A percentile compares a stretch with the other conserved stretches of the same genome.
These are phyloP conservation scores for Lodderomyces oxycetoniae DNA, from an alignment of 1,139 yeast species.

Conservation along the genomic window DNA sequence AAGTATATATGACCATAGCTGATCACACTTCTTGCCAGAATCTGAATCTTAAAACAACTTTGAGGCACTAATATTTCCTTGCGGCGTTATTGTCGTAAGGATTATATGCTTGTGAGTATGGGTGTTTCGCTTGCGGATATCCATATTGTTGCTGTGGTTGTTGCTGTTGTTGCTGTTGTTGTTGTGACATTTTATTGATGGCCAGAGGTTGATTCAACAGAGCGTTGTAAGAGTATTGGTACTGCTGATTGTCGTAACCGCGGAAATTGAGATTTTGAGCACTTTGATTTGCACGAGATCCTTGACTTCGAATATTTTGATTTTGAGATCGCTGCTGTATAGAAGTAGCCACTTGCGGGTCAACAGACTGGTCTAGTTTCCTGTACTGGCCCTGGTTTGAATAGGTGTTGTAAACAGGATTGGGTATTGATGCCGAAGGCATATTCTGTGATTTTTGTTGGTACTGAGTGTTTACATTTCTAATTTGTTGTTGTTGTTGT, in stretches of 20 bases:
- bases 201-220: neutral
- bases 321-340: conserved; percentile 3
- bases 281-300: neutral
- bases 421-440: conserved; percentile 5
- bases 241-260: conserved; percentile 12
- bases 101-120: conserved; percentile 8
- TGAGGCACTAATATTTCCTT: conserved; percentile 12
- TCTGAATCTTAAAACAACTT: too few relatives aligned
- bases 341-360: conserved; percentile 4
- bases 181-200: conserved; percentile 2
- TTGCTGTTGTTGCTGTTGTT: too few relatives aligned
- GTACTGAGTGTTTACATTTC: too few relatives aligned
- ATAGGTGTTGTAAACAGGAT: conserved; percentile 7
- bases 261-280: conserved; percentile 6
- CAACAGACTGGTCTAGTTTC: too few relatives aligned
- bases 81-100: conserved; percentile 10
- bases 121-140: conserved; percentile 7
- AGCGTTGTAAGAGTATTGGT: conserved; percentile 11
- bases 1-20: too few relatives aligned
- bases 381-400: conserved; percentile 8
- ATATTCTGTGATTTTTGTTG: too few relatives aligned
- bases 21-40: too few relatives aligned
- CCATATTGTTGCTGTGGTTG: conserved; percentile 6
- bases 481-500: too few relatives aligned
- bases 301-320: neutral